These are phyloP conservation scores for Apiotrichum laibachii DNA, from an alignment of 1,284 basidiomycete genomes.

Conservation along the genomic window DNA sequence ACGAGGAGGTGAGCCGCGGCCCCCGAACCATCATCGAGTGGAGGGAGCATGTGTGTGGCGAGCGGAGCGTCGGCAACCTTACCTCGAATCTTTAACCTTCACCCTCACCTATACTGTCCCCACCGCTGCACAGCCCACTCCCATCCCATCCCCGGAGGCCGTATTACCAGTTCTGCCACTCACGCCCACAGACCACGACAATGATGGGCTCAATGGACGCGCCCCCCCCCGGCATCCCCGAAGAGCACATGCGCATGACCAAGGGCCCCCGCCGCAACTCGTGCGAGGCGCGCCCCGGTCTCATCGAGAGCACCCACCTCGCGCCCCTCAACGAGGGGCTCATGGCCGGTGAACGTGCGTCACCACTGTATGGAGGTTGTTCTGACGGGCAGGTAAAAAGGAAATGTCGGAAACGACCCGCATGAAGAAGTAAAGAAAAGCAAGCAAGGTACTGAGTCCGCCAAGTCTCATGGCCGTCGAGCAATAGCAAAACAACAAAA, in stretches of 20 bases:
- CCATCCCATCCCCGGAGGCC: no score
- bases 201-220: neutral
- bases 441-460: no score
- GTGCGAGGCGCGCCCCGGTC: conserved; percentile 20
- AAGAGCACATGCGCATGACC: conserved; percentile 5
- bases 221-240: conserved; percentile 9
- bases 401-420: neutral
- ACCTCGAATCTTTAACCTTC: no score
- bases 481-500: no score
- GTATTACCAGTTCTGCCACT: no score
- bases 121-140: neutral
- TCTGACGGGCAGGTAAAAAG: neutral
- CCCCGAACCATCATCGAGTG: neutral
- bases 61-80: no score
- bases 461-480: no score
- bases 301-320: conserved; percentile 20
- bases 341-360: conserved; percentile 5
- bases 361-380: no score
- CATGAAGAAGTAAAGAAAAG: neutral
- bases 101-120: neutral
- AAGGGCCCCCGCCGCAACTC: conserved; percentile 19
- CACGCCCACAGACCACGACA: neutral
- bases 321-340: conserved; percentile 23
- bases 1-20: neutral
- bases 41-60: no score